Conservation (phyloP, 2,329 filamentous ascomycete species). For the Fusarium cicatricum region DNA sequence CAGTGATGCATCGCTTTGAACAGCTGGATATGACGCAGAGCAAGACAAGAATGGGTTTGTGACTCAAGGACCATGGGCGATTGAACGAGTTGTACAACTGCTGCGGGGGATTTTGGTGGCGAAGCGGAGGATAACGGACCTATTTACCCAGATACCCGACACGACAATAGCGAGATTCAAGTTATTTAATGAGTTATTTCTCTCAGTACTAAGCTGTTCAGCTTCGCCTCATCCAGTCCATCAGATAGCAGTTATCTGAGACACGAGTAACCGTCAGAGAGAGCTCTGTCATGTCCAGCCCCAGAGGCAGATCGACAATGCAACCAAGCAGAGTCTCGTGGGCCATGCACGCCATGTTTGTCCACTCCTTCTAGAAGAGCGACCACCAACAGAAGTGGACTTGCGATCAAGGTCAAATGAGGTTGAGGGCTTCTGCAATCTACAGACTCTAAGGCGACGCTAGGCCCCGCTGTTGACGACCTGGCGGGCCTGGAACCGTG, state of each 20-base stretch:
- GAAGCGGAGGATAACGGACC: not conserved
- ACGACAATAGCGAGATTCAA: too few species aligned
- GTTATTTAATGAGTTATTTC: too few species aligned
- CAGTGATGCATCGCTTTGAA: constrained; percentile 28
- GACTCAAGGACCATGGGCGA: not conserved
- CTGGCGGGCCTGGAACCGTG: not conserved
- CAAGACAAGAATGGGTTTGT: not conserved
- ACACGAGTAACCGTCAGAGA: constrained; percentile 2
- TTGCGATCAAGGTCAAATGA: constrained; percentile 20
- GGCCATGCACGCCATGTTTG: not conserved
- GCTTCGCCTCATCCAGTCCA: too few species aligned
- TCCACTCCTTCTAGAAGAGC: constrained; percentile 10
- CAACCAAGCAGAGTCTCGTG: constrained; percentile 1
- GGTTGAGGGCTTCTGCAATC: not conserved
- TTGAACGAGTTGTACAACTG: constrained; percentile 10
- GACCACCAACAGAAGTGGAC: not conserved
- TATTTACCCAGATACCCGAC: too few species aligned
- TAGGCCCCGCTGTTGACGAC: constrained; percentile 19
- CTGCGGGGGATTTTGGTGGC: not conserved
- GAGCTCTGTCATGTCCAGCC: not conserved
- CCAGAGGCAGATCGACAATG: not conserved
- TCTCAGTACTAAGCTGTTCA: too few species aligned
- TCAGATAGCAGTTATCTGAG: constrained; percentile 7
- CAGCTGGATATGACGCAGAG: not conserved
- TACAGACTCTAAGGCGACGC: constrained; percentile 10